phyloP scores from a whole-genome alignment of 148 eudicot genomes.

The Drosera capensis region DNA sequence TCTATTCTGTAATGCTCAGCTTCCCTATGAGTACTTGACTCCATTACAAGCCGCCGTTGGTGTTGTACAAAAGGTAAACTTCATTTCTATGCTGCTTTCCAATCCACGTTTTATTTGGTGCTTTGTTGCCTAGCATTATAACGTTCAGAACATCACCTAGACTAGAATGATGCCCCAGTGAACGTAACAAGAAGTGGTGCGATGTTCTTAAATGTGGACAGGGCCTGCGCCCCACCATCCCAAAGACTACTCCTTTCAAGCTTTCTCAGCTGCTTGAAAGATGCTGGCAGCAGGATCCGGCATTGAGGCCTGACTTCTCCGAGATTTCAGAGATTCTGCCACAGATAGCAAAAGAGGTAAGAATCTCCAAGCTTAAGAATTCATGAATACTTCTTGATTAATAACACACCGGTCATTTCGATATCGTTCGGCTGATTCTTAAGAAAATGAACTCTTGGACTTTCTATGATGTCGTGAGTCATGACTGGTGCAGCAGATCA shows the following conservation, averaged over 20 bases:
- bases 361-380: too few relatives aligned
- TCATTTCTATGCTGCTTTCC: background rate
- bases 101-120: too few relatives aligned
- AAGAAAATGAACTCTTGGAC: too few relatives aligned
- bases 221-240: constrained; percentile 83
- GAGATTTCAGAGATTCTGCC: constrained; percentile 52
- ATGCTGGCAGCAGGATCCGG: constrained; percentile 97
- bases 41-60: constrained; percentile 98
- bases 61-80: constrained; percentile 84
- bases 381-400: too few relatives aligned
- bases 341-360: constrained; percentile 75
- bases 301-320: constrained; percentile 70
- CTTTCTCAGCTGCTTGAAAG: constrained; percentile 73
- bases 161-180: too few relatives aligned
- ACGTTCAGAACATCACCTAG: background rate
- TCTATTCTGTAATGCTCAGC: constrained; percentile 23
- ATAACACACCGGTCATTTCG: too few relatives aligned
- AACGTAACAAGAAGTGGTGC: too few relatives aligned
- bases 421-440: too few relatives aligned
- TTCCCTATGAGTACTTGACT: constrained; percentile 86
- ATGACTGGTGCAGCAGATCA: too few relatives aligned
- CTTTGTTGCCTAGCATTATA: background rate
- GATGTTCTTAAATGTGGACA: constrained; percentile 12
- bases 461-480: too few relatives aligned
- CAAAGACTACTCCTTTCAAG: constrained; percentile 54